Conservation (phyloP, 805 yeast genomes). For the Cyberlindnera subsufficiens region DNA sequence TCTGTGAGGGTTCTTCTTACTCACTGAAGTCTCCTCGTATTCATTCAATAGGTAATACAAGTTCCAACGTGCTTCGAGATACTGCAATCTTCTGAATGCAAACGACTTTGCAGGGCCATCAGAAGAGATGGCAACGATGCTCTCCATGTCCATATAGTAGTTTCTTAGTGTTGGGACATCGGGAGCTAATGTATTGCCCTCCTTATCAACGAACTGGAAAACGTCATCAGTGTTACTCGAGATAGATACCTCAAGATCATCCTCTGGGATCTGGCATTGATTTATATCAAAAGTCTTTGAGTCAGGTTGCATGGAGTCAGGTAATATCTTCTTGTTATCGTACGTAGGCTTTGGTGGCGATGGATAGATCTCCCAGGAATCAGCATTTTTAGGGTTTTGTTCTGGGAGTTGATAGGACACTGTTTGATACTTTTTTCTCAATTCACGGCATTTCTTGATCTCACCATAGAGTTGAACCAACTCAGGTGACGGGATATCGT, state of each 20-base stretch:
- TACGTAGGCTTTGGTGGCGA: conserved; percentile 91
- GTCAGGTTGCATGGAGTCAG: conserved; percentile 34
- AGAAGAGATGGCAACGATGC: conserved; percentile 65
- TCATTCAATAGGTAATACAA: conserved; percentile 83
- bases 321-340: conserved; percentile 58
- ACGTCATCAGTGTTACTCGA: conserved; percentile 58
- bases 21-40: conserved; percentile 84
- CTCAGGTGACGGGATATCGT: conserved; percentile 63
- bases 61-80: conserved; percentile 95
- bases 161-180: conserved; percentile 81
- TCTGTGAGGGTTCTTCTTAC: conserved; percentile 92
- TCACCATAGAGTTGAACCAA: conserved; percentile 56
- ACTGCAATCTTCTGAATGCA: conserved; percentile 90
- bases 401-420: conserved; percentile 65
- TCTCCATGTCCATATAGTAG: conserved; percentile 78
- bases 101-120: conserved; percentile 97
- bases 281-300: conserved; percentile 35
- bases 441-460: conserved; percentile 58
- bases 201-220: conserved; percentile 49
- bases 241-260: conserved; percentile 41
- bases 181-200: conserved; percentile 33
- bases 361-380: conserved; percentile 80
- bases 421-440: conserved; percentile 71
- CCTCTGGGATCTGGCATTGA: conserved; percentile 40
- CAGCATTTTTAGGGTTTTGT: conserved; percentile 80